phyloP scores from a whole-genome alignment of 345 rosid genomes.

The Salix brachista region DNA sequence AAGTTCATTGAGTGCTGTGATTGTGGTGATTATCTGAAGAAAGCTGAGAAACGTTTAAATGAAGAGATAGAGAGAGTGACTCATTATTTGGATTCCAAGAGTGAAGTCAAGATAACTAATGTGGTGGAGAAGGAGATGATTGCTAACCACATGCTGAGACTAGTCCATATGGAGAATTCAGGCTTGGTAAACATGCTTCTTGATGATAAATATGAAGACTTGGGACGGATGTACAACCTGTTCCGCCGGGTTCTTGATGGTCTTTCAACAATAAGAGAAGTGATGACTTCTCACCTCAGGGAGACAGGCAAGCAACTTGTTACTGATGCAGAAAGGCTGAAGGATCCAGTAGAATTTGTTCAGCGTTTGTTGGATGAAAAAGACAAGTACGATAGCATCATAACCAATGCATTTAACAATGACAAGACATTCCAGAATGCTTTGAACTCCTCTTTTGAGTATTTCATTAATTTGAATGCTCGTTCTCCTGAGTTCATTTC shows the following conservation, averaged over 20 bases:
- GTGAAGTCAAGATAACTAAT: slow-evolving; percentile 82
- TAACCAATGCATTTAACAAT: slow-evolving; percentile 62
- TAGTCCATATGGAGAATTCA: slow-evolving; percentile 97
- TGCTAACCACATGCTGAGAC: slow-evolving; percentile 91
- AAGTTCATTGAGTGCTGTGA: slow-evolving; percentile 84
- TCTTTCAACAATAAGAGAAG: slow-evolving; percentile 69
- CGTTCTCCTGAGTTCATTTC: slow-evolving; percentile 98
- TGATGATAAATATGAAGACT: slow-evolving; percentile 82
- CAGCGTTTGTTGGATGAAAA: slow-evolving; percentile 88
- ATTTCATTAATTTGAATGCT: slow-evolving; percentile 78
- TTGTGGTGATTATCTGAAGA: slow-evolving; percentile 92
- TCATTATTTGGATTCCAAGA: slow-evolving; percentile 83
- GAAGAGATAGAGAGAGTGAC: slow-evolving; percentile 96
- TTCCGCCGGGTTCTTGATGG: slow-evolving; percentile 82
- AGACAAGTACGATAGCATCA: slow-evolving; percentile 79
- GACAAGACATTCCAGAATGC: slow-evolving; percentile 98
- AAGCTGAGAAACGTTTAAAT: slow-evolving; percentile 82
- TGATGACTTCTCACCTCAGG: slow-evolving; percentile 88
- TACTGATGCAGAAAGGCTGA: slow-evolving; percentile 83
- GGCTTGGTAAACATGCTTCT: slow-evolving; percentile 94
- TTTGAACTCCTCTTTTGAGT: slow-evolving; percentile 85
- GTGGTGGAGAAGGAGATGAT: slow-evolving; percentile 99
- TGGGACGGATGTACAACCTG: slow-evolving; percentile 86
- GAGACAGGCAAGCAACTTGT: slow-evolving; percentile 91
- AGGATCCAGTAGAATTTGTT: slow-evolving; percentile 94